These are phyloP conservation scores for Malassezia pachydermatis DNA, from an alignment of 1,284 basidiomycete genomes.

Conservation along the genomic window DNA sequence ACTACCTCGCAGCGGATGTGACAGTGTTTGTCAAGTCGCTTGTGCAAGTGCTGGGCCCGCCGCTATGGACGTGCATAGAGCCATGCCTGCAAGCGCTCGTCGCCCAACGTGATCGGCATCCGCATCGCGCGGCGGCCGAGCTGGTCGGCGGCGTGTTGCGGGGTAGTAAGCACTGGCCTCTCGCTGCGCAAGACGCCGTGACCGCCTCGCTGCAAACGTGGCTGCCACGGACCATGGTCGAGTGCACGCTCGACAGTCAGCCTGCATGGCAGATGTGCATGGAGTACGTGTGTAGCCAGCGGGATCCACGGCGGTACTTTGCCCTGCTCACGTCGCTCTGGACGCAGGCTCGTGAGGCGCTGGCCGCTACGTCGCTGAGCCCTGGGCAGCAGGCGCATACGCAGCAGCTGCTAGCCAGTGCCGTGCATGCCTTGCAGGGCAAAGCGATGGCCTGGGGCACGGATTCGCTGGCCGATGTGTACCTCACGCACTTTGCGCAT, in stretches of 20 bases:
- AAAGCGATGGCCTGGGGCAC: slow-evolving; percentile 6
- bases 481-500: slow-evolving; percentile 38
- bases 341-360: slow-evolving; percentile 22
- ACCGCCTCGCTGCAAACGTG: slow-evolving; percentile 73
- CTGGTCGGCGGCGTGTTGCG: slow-evolving; percentile 61
- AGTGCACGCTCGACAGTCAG: slow-evolving; percentile 50
- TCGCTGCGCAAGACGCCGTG: slow-evolving; percentile 55
- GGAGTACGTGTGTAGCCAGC: slow-evolving; percentile 57
- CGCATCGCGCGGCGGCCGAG: slow-evolving; percentile 82
- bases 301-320: slow-evolving; percentile 75
- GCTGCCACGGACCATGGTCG: slow-evolving; percentile 62
- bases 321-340: slow-evolving; percentile 60
- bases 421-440: slow-evolving; percentile 21
- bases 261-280: slow-evolving; percentile 49
- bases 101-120: slow-evolving; percentile 67
- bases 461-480: slow-evolving; percentile 36
- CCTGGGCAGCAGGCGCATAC: slow-evolving; percentile 14
- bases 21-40: slow-evolving; percentile 53
- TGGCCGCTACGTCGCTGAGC: background rate
- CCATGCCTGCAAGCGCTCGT: slow-evolving; percentile 47
- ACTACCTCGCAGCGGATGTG: slow-evolving; percentile 44
- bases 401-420: slow-evolving; percentile 7
- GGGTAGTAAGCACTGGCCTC: slow-evolving; percentile 85
- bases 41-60: slow-evolving; percentile 55
- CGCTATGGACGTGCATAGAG: slow-evolving; percentile 55